Conservation (phyloP, 2,329 filamentous ascomycete genomes). For the Apiospora saccharicola region DNA sequence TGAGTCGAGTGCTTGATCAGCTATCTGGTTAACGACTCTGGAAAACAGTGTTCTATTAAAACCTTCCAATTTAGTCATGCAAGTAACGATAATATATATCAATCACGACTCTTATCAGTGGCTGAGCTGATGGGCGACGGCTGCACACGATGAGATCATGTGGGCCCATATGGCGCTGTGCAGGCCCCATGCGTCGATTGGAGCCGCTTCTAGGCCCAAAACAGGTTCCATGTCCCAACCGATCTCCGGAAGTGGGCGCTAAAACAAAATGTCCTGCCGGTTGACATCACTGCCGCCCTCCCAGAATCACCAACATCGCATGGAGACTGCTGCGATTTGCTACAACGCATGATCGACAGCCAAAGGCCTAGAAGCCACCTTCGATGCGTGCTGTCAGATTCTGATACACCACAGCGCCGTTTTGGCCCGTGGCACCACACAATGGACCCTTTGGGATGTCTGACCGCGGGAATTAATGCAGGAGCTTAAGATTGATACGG, state of each 20-base stretch:
- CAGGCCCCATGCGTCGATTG: constrained; percentile 3
- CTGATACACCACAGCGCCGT: background rate
- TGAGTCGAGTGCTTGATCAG: background rate
- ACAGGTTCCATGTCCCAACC: constrained; percentile 6
- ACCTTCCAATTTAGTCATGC: background rate
- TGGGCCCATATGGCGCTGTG: constrained; percentile 1
- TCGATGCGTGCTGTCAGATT: background rate
- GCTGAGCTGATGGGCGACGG: background rate
- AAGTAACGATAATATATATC: background rate
- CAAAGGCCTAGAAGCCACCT: background rate
- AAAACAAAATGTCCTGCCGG: constrained; percentile 3
- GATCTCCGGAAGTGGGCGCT: constrained; percentile 11
- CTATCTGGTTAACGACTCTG: background rate
- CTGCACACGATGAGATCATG: constrained; percentile 16
- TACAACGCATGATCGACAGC: constrained; percentile 10
- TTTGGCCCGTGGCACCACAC: constrained; percentile 7
- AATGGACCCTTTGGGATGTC: background rate
- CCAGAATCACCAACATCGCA: background rate
- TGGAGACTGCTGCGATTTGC: background rate
- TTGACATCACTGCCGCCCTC: constrained; percentile 14
- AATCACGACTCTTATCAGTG: background rate
- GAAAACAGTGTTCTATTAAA: background rate
- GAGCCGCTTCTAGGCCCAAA: constrained; percentile 6
- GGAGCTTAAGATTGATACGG: background rate
- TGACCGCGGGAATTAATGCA: constrained; percentile 2